A percentile compares a stretch with the other conserved stretches of the same genome.
These are phyloP conservation scores for Begonia fuchsioides DNA, from an alignment of 306 rosid species.

Conservation along the genomic window DNA sequence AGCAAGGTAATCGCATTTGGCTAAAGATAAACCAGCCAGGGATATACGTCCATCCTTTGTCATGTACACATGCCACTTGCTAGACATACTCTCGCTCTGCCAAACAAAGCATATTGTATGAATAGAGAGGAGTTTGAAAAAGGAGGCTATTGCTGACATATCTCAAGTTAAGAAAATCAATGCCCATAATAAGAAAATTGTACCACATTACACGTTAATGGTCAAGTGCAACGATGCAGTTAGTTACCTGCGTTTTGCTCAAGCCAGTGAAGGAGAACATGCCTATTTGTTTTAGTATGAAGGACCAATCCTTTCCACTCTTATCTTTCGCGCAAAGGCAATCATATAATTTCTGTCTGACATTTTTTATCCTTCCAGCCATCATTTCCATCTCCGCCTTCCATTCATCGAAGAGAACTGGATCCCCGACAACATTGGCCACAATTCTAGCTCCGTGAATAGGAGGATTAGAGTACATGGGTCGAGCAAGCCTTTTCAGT, in stretches of 20 bases:
- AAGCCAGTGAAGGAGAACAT: conserved; percentile 96
- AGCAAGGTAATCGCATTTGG: conserved; percentile 83
- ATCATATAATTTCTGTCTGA: conserved; percentile 67
- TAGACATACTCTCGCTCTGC: conserved; percentile 86
- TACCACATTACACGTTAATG: too few species aligned
- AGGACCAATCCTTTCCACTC: conserved; percentile 97
- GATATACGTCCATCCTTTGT: conserved; percentile 98
- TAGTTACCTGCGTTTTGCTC: conserved; percentile 58
- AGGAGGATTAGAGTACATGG: conserved; percentile 98
- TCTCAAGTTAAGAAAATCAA: too few species aligned
- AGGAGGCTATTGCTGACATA: too few species aligned
- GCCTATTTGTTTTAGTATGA: conserved; percentile 87
- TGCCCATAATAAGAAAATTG: too few species aligned
- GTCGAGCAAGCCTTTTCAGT: conserved; percentile 89
- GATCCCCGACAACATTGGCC: conserved; percentile 85
- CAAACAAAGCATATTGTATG: not conserved
- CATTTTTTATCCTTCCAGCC: conserved; percentile 96
- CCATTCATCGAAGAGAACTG: conserved; percentile 73
- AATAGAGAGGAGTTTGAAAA: too few species aligned
- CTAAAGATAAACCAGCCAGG: conserved; percentile 80
- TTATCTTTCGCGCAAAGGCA: conserved; percentile 63
- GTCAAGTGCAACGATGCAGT: not conserved
- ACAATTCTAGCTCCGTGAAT: conserved; percentile 90
- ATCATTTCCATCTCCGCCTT: conserved; percentile 95
- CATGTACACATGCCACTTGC: conserved; percentile 96